Conservation (phyloP, 2,329 filamentous ascomycete species). For the Rasamsonia emersonii region DNA sequence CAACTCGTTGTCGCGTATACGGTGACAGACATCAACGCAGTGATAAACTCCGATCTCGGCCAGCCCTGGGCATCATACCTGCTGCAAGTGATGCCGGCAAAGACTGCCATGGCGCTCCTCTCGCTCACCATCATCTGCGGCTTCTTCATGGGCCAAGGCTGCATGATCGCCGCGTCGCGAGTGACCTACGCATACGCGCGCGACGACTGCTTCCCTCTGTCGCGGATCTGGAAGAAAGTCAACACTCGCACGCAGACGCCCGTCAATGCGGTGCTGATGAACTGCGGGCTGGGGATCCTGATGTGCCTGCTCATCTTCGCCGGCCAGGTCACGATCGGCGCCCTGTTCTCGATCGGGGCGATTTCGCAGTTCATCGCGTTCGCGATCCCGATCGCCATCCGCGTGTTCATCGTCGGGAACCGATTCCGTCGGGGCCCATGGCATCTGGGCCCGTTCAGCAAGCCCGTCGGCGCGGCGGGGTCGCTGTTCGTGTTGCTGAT, state of each 20-base stretch:
- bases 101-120: conserved; percentile 54
- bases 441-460: conserved; percentile 55
- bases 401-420: conserved; percentile 47
- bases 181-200: conserved; percentile 67
- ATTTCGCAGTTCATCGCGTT: conserved; percentile 56
- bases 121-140: conserved; percentile 59
- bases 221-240: conserved; percentile 50
- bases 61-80: conserved; percentile 65
- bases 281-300: conserved; percentile 50
- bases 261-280: conserved; percentile 63
- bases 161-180: conserved; percentile 59
- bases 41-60: conserved; percentile 53
- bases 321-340: conserved; percentile 54
- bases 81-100: conserved; percentile 54
- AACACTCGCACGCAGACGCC: conserved; percentile 56
- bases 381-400: conserved; percentile 35
- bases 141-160: conserved; percentile 65
- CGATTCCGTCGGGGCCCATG: conserved; percentile 60
- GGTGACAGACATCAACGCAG: conserved; percentile 52
- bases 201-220: conserved; percentile 60
- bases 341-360: conserved; percentile 62
- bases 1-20: conserved; percentile 67
- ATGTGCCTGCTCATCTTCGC: conserved; percentile 58
- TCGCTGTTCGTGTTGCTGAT: conserved; percentile 56
- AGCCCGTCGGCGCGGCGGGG: conserved; percentile 49